Base-by-base conservation (phyloP, 108 stramenopile genomes). In the Cyclostephanos tholiformis region DNA sequence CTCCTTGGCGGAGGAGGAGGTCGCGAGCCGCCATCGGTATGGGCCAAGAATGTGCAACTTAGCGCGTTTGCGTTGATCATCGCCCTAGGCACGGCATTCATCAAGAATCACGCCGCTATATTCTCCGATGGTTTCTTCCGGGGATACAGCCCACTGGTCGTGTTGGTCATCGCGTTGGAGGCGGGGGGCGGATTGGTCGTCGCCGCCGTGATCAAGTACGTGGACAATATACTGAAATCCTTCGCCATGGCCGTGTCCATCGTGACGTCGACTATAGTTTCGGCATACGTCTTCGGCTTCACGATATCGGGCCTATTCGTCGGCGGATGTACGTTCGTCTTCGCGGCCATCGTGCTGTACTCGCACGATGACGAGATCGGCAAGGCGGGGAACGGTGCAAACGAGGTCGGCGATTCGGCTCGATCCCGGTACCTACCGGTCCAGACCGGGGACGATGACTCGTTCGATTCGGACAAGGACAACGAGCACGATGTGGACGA, bases 41-140 rank as follows among this genome's bases (percentile, higher is more conserved):
- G 98, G 98, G 80, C 96, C 17, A 90, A 97, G 64, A 99, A 99
- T 74, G 88, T 98, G 30, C 98, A 99, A 80, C 96, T 99, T 96
- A 97, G 98, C 68, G 67, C 97, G 32, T 89, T 96, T 27, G 94
- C 92, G 14, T 78, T 97, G 22, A 22, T 84, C 0, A 80, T 97
- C 26, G 95, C 96, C 5, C 71, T 95, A 2, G 29, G 84, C 4
- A 89, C 93, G 16, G 88, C 94, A 0, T 87, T 85, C 73, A 39
- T 81, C 62, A 94, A 96, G 51, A 96, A 98, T 69, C 64, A 79
- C 17, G 69, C 38, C 11, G 82, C 68, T 0, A 83, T 98, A 32
- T 53, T 66, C 4, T 29, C 67, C 63, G 73, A 89, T 19, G 98
- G 98, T 8, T 95, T 98, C 69, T 89, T 97, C 49, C 89, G 83